Base-by-base conservation (phyloP, 768 basidiomycete species). In the Neoboletus subvelutipes region DNA sequence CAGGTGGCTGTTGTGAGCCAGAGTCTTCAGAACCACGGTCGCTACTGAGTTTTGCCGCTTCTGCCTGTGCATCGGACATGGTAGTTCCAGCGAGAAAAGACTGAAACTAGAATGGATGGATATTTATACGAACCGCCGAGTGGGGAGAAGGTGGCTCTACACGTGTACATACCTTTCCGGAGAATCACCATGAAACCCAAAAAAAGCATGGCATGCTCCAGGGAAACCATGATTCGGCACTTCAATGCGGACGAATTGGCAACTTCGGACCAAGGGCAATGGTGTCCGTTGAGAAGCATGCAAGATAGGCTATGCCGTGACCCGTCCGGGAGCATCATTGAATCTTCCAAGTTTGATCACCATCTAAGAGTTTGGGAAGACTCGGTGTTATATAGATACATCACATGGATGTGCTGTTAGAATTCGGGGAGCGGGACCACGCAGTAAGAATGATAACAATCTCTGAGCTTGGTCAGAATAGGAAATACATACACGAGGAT, bases 11-110 rank as follows among this genome's bases (percentile, higher is more conserved):
- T 29, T 53, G 58, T 18, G 58, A 58, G 53, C 56, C 64, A 50
- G 64, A 69, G 26, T 61, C 60, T 20, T 68, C 56, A 39, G 64
- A 64, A 43, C 52, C 58, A 31, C 31, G 54, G 34, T 55, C 59
- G 34, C 50, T 49, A 45, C 52, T 63, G 24, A 55, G 45, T 43
- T 71, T 73, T 45, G 52, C 64, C 31, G 48, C 37, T 29, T 63
- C 66, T 49, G 24, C 51, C 34, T 54, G 41, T 10, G 58, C 29
- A 26, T 65, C 57, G 31, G 68, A 55, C 70, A 72, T 72, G 60
- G 41, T 36, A 37, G 52, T 28, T 24, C 1, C 11, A 24, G 31
- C 0, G 47, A 29, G 41, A 54, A 36, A 28, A 11, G 13, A 1
- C 4, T 13, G 28, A 20, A 40, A 54, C 9, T 1, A 18, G 22